These are phyloP conservation scores for Adansonia digitata DNA, from an alignment of 345 rosid genomes.

Conservation along the genomic window DNA sequence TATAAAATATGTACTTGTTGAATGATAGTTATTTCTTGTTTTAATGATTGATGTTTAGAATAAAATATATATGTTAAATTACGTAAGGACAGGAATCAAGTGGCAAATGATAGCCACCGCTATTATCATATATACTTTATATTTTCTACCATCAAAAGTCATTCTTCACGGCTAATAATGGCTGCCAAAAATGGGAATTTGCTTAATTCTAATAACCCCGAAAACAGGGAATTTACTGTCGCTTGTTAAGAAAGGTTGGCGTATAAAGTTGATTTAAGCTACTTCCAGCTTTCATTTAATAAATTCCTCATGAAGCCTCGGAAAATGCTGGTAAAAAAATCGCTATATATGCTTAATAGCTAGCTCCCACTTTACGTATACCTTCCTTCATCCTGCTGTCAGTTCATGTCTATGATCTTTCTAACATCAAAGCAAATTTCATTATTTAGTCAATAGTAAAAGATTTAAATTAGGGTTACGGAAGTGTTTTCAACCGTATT, in stretches of 20 bases:
- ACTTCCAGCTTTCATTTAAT: too few relatives aligned
- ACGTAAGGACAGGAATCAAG: not conserved
- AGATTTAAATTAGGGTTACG: too few relatives aligned
- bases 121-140: too few relatives aligned
- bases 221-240: not conserved
- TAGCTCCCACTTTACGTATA: not conserved
- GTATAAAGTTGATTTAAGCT: too few relatives aligned
- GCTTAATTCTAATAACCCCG: not conserved
- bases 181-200: not conserved
- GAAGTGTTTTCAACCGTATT: too few relatives aligned
- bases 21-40: not conserved
- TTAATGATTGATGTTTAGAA: constrained; percentile 5
- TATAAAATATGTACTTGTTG: not conserved
- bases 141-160: not conserved
- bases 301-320: too few relatives aligned
- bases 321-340: too few relatives aligned
- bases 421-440: not conserved
- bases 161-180: not conserved
- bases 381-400: not conserved
- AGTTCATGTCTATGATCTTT: not conserved
- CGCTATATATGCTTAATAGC: too few relatives aligned
- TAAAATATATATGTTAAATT: not conserved
- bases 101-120: not conserved
- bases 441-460: not conserved
- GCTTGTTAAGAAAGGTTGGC: not conserved